Conservation (phyloP, 208 protist species). For the Trypanosoma cruzi region DNA sequence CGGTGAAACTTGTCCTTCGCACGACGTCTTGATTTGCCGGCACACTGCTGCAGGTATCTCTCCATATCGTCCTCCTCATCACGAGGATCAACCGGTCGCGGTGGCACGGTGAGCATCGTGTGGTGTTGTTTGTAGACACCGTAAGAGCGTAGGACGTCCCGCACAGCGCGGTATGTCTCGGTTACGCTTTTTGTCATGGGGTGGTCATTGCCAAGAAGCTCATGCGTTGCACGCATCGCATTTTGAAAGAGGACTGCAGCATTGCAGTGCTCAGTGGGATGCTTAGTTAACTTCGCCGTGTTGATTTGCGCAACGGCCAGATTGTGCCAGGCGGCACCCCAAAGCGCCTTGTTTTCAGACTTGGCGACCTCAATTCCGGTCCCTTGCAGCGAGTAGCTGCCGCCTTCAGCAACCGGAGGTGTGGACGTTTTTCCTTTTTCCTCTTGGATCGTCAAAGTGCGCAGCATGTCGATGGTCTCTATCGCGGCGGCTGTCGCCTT, state of each 20-base stretch:
- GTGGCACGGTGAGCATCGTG: slow-evolving; percentile 58
- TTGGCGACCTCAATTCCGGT: slow-evolving; percentile 48
- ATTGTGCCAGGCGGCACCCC: slow-evolving; percentile 91
- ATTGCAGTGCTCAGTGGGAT: slow-evolving; percentile 70
- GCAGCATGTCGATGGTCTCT: slow-evolving; percentile 90
- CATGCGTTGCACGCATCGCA: slow-evolving; percentile 84
- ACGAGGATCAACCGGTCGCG: slow-evolving; percentile 70
- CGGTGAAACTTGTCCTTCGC: slow-evolving; percentile 52
- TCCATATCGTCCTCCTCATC: slow-evolving; percentile 57
- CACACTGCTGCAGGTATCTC: slow-evolving; percentile 36
- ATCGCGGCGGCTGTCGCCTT: slow-evolving; percentile 80
- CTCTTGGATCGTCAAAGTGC: slow-evolving; percentile 56
- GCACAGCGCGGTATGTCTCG: slow-evolving; percentile 72
- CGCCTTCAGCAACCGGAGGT: background rate
- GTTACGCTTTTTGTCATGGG: slow-evolving; percentile 77
- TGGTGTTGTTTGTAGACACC: slow-evolving; percentile 83
- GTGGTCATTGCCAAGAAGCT: slow-evolving; percentile 74
- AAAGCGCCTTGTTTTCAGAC: slow-evolving; percentile 79
- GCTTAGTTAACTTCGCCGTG: slow-evolving; percentile 40
- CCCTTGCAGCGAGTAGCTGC: slow-evolving; percentile 14
- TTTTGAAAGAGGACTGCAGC: slow-evolving; percentile 76
- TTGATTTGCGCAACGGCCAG: slow-evolving; percentile 86
- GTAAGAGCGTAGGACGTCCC: slow-evolving; percentile 46
- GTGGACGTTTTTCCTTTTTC: slow-evolving; percentile 3
- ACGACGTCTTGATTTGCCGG: slow-evolving; percentile 42